Evolutionary conservation across 2,329 filamentous ascomycete species (phyloP).

Genomic region (Aspergillus japonicus): DNA sequence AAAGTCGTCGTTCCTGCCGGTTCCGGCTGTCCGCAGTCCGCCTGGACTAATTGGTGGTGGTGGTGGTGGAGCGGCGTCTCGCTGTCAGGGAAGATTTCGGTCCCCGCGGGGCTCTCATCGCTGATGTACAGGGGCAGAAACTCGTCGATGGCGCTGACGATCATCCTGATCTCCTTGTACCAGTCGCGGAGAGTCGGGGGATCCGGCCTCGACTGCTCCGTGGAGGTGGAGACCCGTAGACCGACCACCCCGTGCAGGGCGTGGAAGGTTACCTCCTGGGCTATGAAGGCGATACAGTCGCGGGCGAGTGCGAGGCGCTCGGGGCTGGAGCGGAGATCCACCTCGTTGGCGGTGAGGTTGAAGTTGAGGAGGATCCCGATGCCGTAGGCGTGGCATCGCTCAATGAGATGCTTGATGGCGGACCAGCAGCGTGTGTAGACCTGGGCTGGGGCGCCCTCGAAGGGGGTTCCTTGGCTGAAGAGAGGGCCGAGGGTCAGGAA

Average conservation of each 20-base stretch:
- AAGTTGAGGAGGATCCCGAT: constrained; percentile 60
- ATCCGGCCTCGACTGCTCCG: constrained; percentile 51
- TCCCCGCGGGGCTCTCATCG: constrained; percentile 52
- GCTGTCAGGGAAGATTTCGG: constrained; percentile 45
- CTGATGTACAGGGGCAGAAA: constrained; percentile 57
- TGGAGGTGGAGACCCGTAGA: constrained; percentile 57
- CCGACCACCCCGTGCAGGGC: constrained; percentile 51
- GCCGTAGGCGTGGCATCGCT: constrained; percentile 46
- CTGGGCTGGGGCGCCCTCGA: constrained; percentile 45
- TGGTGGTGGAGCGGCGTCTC: constrained; percentile 29
- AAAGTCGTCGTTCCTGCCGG: neutral
- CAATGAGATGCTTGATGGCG: constrained; percentile 49
- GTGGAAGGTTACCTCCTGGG: constrained; percentile 44
- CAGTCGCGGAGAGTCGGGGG: constrained; percentile 51
- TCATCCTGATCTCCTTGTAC: constrained; percentile 53
- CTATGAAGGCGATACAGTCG: constrained; percentile 52
- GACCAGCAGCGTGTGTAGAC: constrained; percentile 57
- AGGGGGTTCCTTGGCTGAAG: constrained; percentile 54
- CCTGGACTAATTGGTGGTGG: too few species aligned
- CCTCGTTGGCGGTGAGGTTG: constrained; percentile 59
- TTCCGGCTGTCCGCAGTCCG: neutral
- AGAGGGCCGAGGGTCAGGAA: constrained; percentile 57
- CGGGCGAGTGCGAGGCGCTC: constrained; percentile 48
- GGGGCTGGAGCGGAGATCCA: constrained; percentile 54
- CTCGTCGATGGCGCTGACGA: constrained; percentile 49